phyloP scores from a whole-genome alignment of 2,329 filamentous ascomycete species.

The Rhytidhysteron rufulum region DNA sequence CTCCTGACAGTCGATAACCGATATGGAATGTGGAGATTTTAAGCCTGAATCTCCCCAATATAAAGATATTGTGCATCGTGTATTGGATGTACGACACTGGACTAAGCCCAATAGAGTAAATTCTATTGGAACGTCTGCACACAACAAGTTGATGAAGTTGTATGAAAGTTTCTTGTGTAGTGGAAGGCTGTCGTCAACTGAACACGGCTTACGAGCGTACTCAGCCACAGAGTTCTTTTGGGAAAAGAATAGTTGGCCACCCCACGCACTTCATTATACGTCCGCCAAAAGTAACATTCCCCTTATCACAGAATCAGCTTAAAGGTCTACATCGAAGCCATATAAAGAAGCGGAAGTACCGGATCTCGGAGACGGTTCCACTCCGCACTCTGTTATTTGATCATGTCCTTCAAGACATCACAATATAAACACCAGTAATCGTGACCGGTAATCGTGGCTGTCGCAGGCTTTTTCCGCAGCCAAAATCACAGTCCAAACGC shows the following conservation, averaged over 20 bases:
- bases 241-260: not conserved
- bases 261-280: not conserved
- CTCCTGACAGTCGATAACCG: not conserved
- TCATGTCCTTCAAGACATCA: conserved; percentile 48
- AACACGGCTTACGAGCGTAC: not conserved
- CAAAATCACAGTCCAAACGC: not conserved
- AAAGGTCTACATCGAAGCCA: not conserved
- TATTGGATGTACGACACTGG: too few relatives aligned
- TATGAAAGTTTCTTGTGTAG: too few relatives aligned
- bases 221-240: not conserved
- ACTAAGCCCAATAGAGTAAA: too few relatives aligned
- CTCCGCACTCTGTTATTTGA: conserved; percentile 8
- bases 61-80: not conserved
- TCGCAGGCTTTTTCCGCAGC: not conserved
- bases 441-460: conserved; percentile 1
- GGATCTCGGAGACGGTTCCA: not conserved
- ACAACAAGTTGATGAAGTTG: too few relatives aligned
- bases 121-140: too few relatives aligned
- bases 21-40: not conserved
- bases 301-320: not conserved
- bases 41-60: not conserved
- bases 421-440: too few relatives aligned
- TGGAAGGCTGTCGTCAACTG: too few relatives aligned
- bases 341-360: not conserved
- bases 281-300: not conserved